Evolutionary conservation across 352 stramenopile species (phyloP).

Genomic region (Phytopythium vexans): DNA sequence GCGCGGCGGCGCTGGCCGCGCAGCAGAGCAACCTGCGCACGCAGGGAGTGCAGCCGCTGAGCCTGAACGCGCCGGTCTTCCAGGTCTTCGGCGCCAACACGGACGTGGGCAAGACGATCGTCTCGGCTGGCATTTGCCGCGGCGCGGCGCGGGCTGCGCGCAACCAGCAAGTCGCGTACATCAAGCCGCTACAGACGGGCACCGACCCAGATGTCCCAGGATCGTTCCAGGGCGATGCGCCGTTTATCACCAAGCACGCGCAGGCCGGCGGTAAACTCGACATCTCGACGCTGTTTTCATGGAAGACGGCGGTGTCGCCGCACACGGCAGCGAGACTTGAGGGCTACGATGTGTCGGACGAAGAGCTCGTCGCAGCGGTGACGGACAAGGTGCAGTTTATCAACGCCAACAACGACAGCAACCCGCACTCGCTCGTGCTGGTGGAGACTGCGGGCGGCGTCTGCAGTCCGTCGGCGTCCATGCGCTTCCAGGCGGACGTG

Average conservation of each 20-base stretch:
- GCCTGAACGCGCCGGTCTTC: conserved; percentile 71
- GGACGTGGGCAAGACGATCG: conserved; percentile 96
- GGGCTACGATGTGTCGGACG: conserved; percentile 83
- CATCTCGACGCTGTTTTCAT: conserved; percentile 91
- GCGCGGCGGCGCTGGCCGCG: conserved; percentile 25
- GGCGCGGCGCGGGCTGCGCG: conserved; percentile 35
- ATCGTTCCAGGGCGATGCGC: conserved; percentile 77
- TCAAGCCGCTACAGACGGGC: conserved; percentile 97
- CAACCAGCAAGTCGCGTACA: conserved; percentile 76
- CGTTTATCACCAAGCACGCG: conserved; percentile 73
- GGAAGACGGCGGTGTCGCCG: conserved; percentile 93
- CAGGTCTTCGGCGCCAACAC: conserved; percentile 97
- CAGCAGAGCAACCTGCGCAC: conserved; percentile 54
- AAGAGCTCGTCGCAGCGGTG: conserved; percentile 80
- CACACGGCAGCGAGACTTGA: conserved; percentile 91
- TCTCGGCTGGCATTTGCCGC: conserved; percentile 91
- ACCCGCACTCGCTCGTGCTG: conserved; percentile 57
- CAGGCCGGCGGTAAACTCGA: conserved; percentile 20
- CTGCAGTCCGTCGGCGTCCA: conserved; percentile 84
- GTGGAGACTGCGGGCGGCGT: conserved; percentile 96
- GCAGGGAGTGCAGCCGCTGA: conserved; percentile 39
- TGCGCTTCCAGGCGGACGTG: conserved; percentile 92
- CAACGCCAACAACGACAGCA: conserved; percentile 18
- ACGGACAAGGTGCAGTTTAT: conserved; percentile 43
- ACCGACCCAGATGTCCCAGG: conserved; percentile 40